Evolutionary conservation across 2,329 filamentous ascomycete genomes (phyloP).

Genomic region (Blastomyces percursus): DNA sequence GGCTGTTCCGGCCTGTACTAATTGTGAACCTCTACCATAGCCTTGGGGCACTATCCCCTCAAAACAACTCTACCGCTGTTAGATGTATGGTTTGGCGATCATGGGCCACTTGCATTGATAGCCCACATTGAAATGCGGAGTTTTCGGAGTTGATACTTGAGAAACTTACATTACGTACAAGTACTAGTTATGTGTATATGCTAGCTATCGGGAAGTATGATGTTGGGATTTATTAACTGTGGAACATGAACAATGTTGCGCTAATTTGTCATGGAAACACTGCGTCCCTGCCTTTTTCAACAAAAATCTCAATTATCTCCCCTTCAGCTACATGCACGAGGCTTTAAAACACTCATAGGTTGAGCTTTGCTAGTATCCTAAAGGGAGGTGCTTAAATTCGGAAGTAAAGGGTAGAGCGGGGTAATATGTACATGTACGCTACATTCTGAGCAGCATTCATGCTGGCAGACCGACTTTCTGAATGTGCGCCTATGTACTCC

Average conservation of each 20-base stretch:
- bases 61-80: neutral
- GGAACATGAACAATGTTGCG: neutral
- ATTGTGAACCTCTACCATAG: neutral
- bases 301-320: neutral
- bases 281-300: neutral
- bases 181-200: neutral
- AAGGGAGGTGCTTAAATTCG: neutral
- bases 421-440: neutral
- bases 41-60: neutral
- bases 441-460: neutral
- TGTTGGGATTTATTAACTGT: neutral
- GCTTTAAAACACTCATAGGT: too few species aligned
- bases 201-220: neutral
- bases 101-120: too few species aligned
- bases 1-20: neutral
- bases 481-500: neutral
- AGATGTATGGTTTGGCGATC: neutral
- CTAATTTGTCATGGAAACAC: neutral
- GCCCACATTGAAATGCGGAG: neutral
- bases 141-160: neutral
- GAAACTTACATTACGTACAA: neutral
- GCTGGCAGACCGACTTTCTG: neutral
- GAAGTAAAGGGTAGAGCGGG: neutral
- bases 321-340: neutral
- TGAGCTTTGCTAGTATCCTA: neutral